phyloP scores from a whole-genome alignment of 108 stramenopile species.

The Cyclotella distinguenda region DNA sequence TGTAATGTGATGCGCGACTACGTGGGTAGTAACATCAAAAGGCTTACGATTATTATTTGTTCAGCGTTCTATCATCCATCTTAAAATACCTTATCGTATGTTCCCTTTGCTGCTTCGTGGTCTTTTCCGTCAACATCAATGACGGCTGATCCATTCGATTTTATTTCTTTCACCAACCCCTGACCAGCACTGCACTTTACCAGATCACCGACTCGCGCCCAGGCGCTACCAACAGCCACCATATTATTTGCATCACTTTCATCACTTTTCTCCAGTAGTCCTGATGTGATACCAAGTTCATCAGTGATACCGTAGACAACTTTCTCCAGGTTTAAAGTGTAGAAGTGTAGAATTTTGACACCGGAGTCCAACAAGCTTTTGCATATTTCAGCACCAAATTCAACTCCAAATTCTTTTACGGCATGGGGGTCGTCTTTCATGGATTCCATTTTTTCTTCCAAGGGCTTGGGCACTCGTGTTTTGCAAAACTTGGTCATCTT shows the following conservation, averaged over 20 bases:
- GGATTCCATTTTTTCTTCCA: conserved; percentile 83
- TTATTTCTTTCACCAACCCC: conserved; percentile 75
- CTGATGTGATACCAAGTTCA: conserved; percentile 56
- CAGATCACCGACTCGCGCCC: conserved; percentile 88
- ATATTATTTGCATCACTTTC: conserved; percentile 80
- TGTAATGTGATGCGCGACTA: too few relatives aligned
- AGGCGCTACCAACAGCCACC: conserved; percentile 87
- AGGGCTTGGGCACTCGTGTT: conserved; percentile 90
- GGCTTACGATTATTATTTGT: too few relatives aligned
- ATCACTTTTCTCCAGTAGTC: conserved; percentile 55
- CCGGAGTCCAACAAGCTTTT: conserved; percentile 74
- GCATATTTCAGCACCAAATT: conserved; percentile 91
- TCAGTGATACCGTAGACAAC: conserved; percentile 92
- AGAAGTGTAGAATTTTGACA: conserved; percentile 92
- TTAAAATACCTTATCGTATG: conserved; percentile 67
- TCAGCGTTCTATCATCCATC: too few relatives aligned
- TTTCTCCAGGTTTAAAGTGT: conserved; percentile 97
- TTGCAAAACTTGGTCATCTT: conserved; percentile 99
- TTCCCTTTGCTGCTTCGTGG: conserved; percentile 56
- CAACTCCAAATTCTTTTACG: conserved; percentile 90
- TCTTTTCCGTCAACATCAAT: conserved; percentile 63
- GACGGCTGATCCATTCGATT: conserved; percentile 60
- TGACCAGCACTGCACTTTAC: conserved; percentile 74
- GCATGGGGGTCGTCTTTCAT: conserved; percentile 89
- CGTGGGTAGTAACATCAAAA: too few relatives aligned